Conservation (phyloP, 371 early-diverging fungal species). For the Mortierella sp. region DNA sequence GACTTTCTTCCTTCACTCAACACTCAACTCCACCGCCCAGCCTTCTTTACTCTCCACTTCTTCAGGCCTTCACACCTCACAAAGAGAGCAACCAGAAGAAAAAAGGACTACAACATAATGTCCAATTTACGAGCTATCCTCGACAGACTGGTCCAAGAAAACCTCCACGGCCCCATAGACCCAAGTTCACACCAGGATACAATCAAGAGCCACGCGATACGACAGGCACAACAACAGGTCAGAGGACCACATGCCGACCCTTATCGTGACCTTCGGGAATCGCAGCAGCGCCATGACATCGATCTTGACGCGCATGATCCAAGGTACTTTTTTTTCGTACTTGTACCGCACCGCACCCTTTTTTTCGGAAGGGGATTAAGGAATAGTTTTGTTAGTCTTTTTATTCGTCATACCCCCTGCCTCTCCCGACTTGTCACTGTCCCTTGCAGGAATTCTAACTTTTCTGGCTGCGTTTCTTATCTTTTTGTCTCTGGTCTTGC, state of each 20-base stretch:
- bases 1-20: neutral
- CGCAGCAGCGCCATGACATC: constrained; percentile 17
- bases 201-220: constrained; percentile 17
- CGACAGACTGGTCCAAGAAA: constrained; percentile 47
- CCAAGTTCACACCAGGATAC: constrained; percentile 21
- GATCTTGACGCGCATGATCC: constrained; percentile 56
- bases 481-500: neutral
- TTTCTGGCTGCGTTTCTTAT: neutral
- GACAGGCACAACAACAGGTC: constrained; percentile 10
- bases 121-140: constrained; percentile 44
- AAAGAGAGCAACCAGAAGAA: neutral
- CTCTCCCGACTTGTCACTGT: neutral
- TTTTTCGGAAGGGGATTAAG: neutral
- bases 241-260: constrained; percentile 5
- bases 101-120: constrained; percentile 6
- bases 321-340: constrained; percentile 28
- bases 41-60: no score
- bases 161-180: constrained; percentile 45
- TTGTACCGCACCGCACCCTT: neutral
- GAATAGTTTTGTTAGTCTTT: neutral
- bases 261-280: neutral
- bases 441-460: neutral
- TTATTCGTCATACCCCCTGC: neutral
- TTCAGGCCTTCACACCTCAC: neutral
- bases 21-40: neutral